Percentiles rank a stretch among this genome's conserved stretches.
These are phyloP conservation scores for Pleurotus cornucopiae DNA, from an alignment of 768 basidiomycete genomes.

Conservation along the genomic window DNA sequence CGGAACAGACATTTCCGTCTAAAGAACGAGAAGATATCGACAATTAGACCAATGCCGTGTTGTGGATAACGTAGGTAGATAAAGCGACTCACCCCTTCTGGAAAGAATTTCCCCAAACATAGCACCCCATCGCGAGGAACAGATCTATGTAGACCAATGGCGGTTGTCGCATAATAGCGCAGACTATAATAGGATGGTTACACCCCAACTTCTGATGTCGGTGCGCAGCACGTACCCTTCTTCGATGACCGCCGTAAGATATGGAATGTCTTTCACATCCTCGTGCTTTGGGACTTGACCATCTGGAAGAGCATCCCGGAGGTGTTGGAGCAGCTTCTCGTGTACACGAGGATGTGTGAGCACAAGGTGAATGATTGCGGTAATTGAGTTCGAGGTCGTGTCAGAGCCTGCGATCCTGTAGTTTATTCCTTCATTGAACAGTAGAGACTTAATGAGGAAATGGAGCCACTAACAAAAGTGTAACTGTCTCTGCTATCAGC, in stretches of 20 bases:
- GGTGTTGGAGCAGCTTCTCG: conserved; percentile 14
- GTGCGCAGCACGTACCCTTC: conserved; percentile 17
- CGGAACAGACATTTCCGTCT: conserved; percentile 31
- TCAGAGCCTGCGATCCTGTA: conserved; percentile 30
- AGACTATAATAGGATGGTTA: conserved; percentile 16
- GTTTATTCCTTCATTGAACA: neutral
- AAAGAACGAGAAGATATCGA: neutral
- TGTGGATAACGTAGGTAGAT: neutral
- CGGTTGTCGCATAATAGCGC: conserved; percentile 29
- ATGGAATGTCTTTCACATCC: conserved; percentile 21
- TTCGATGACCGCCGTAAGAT: conserved; percentile 23
- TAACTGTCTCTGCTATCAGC: conserved; percentile 23
- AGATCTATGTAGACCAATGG: conserved; percentile 29
- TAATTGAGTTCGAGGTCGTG: conserved; percentile 27
- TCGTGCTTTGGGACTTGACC: conserved; percentile 15
- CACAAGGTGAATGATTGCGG: conserved; percentile 23
- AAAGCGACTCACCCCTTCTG: conserved; percentile 21
- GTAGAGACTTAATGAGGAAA: neutral
- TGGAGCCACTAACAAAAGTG: conserved; percentile 19
- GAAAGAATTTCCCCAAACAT: conserved; percentile 21
- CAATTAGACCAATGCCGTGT: too few species aligned
- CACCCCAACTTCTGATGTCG: neutral
- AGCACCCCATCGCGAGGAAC: conserved; percentile 24
- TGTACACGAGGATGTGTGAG: conserved; percentile 19
- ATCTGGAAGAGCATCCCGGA: conserved; percentile 12